A percentile compares a stretch with the other conserved stretches of the same genome.
Evolutionary conservation across 139 green algal species (phyloP).

Genomic region (Chlorella sp.): DNA sequence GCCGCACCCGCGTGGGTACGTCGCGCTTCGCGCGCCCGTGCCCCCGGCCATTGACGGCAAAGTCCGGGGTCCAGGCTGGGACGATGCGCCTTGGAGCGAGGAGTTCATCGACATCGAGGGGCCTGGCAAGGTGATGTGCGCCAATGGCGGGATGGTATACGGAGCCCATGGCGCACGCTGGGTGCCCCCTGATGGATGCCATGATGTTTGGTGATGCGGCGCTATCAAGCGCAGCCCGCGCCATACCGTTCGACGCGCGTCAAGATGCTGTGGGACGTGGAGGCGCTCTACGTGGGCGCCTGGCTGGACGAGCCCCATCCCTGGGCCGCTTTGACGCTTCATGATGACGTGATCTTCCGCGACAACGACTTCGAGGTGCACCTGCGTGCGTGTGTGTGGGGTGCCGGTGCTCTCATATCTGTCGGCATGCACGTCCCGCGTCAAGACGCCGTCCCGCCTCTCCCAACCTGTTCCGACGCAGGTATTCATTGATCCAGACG

Average conservation of each 20-base stretch:
- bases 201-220: not conserved
- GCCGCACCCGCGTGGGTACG: no score
- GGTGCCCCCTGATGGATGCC: not conserved
- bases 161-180: not conserved
- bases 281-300: conserved; percentile 4
- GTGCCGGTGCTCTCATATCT: no score
- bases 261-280: conserved; percentile 19
- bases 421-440: no score
- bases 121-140: not conserved
- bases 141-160: not conserved
- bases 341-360: conserved; percentile 10
- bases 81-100: conserved; percentile 7
- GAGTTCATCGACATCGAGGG: conserved; percentile 11
- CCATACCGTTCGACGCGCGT: not conserved
- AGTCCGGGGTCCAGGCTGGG: not conserved
- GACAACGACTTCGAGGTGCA: conserved; percentile 37
- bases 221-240: not conserved
- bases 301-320: conserved; percentile 11
- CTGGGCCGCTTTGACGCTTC: conserved; percentile 3
- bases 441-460: no score
- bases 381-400: no score
- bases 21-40: not conserved
- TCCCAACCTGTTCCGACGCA: no score
- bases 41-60: not conserved
- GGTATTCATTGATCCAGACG: conserved; percentile 33